Evolutionary conservation across 129 eudicot genomes (phyloP).

Genomic region (Chrysanthemum makinoi): DNA sequence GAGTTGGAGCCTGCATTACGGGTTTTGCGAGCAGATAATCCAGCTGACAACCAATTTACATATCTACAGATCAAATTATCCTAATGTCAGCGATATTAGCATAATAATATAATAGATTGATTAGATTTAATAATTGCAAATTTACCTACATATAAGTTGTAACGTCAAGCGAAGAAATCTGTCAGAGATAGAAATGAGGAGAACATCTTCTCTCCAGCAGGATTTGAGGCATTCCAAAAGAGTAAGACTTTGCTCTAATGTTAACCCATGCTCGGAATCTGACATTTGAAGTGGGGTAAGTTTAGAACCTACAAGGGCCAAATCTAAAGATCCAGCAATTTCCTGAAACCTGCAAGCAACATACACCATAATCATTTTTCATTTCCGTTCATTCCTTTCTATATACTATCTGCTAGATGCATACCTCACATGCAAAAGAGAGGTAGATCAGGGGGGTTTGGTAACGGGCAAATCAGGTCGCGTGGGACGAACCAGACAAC

Average conservation of each 20-base stretch:
- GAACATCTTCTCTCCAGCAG: constrained; percentile 96
- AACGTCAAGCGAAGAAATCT: constrained; percentile 83
- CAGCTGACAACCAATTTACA: constrained; percentile 90
- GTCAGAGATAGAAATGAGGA: constrained; percentile 85
- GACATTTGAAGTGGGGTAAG: constrained; percentile 50
- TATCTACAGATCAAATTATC: constrained; percentile 42
- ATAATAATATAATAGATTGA: not conserved
- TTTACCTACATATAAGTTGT: constrained; percentile 87
- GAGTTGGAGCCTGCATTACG: constrained; percentile 50
- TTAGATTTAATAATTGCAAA: constrained; percentile 12
- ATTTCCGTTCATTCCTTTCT: constrained; percentile 1
- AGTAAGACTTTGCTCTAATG: constrained; percentile 72
- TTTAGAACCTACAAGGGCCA: constrained; percentile 55
- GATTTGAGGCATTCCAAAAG: constrained; percentile 86
- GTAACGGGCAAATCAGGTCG: no score
- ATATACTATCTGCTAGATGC: not conserved
- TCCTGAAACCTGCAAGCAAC: constrained; percentile 78
- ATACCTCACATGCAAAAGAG: not conserved
- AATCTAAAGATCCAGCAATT: constrained; percentile 93
- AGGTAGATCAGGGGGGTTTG: no score
- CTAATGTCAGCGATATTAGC: constrained; percentile 8
- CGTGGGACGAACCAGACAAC: no score
- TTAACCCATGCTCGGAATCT: constrained; percentile 39
- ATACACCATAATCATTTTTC: constrained; percentile 19
- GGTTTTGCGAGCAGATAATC: constrained; percentile 69